Conservation (phyloP, 768 basidiomycete genomes). For the Hebeloma cylindrosporum region DNA sequence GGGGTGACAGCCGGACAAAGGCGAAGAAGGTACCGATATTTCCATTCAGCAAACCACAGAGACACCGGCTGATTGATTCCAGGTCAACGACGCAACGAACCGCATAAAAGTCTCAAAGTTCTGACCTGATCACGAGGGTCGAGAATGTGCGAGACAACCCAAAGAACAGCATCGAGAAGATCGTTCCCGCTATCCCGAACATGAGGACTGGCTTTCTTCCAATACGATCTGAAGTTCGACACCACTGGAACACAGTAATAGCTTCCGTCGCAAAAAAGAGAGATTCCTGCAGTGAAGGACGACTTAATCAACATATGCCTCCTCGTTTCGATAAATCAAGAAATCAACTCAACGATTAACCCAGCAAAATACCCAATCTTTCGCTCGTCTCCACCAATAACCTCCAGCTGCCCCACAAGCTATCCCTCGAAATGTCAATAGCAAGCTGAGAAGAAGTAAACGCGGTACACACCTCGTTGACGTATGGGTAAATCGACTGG, state of each 20-base stretch:
- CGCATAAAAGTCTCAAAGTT: not conserved
- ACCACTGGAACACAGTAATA: constrained; percentile 50
- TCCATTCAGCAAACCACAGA: constrained; percentile 60
- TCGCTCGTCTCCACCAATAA: constrained; percentile 59
- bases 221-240: constrained; percentile 46
- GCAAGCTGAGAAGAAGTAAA: not conserved
- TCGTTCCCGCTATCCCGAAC: constrained; percentile 44
- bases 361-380: constrained; percentile 72
- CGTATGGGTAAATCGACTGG: constrained; percentile 52
- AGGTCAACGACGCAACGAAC: not conserved
- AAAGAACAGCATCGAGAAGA: constrained; percentile 47
- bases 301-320: not conserved
- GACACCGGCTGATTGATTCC: constrained; percentile 33
- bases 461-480: constrained; percentile 41
- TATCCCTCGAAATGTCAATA: constrained; percentile 25
- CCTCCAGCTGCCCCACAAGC: constrained; percentile 61
- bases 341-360: constrained; percentile 41
- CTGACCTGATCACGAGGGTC: constrained; percentile 39
- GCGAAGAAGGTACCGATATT: constrained; percentile 43
- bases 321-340: not conserved
- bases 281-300: constrained; percentile 41
- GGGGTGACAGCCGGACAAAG: not conserved
- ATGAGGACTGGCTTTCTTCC: constrained; percentile 53
- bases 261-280: constrained; percentile 52
- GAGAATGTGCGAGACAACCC: constrained; percentile 48